phyloP scores from a whole-genome alignment of 2,329 filamentous ascomycete species.

The Alternaria postmessia region DNA sequence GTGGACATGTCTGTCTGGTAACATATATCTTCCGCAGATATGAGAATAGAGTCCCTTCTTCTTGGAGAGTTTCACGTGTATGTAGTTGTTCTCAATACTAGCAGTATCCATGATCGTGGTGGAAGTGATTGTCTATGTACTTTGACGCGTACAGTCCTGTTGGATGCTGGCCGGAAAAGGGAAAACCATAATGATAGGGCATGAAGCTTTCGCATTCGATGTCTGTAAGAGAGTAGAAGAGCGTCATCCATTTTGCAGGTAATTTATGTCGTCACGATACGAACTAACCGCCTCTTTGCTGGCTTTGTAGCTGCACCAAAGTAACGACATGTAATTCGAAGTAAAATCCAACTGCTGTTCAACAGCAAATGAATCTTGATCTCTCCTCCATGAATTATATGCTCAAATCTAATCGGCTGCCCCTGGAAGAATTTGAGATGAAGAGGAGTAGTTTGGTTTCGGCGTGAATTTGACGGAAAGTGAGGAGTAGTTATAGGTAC shows the following conservation, averaged over 20 bases:
- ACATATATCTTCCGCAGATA: neutral
- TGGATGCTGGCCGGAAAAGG: neutral
- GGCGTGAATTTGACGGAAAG: constrained; percentile 2
- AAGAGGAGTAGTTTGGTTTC: neutral
- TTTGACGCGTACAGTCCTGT: neutral
- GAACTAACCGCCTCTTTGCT: neutral
- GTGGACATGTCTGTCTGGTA: neutral
- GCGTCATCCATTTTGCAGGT: neutral
- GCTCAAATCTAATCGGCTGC: neutral
- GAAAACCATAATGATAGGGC: neutral
- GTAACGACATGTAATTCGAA: neutral
- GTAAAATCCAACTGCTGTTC: neutral
- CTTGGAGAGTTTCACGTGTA: no score
- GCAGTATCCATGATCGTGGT: neutral
- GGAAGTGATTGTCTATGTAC: neutral
- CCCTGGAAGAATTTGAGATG: neutral
- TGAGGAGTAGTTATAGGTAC: neutral
- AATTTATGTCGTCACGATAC: neutral
- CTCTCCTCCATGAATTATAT: neutral
- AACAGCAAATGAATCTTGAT: neutral
- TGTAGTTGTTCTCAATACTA: neutral
- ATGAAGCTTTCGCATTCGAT: neutral
- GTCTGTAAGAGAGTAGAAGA: neutral
- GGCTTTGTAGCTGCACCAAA: neutral
- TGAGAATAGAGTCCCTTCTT: neutral